Conservation (phyloP, 2,329 filamentous ascomycete species). For the Aureobasidium mangrovei region DNA sequence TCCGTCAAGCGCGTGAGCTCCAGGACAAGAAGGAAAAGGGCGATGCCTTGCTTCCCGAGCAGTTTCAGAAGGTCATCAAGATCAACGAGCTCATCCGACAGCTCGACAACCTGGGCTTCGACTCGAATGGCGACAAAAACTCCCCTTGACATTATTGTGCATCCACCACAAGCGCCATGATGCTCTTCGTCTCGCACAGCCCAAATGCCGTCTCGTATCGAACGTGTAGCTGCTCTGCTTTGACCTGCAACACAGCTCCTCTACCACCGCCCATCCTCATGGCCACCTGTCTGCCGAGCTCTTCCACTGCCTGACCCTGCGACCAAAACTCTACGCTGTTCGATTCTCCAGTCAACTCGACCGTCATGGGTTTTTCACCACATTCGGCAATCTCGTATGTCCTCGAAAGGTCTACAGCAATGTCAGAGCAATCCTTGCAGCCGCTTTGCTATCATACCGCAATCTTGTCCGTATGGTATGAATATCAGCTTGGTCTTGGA, state of each 20-base stretch:
- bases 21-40: constrained; percentile 86
- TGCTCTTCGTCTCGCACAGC: constrained; percentile 33
- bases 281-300: constrained; percentile 21
- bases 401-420: not conserved
- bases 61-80: constrained; percentile 95
- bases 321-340: constrained; percentile 26
- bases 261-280: constrained; percentile 4
- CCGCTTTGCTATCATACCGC: constrained; percentile 15
- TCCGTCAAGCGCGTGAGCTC: constrained; percentile 85
- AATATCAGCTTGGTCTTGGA: constrained; percentile 24
- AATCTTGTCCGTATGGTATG: constrained; percentile 26
- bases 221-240: constrained; percentile 33
- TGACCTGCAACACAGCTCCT: constrained; percentile 22
- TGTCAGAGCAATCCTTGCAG: not conserved
- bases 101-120: constrained; percentile 75
- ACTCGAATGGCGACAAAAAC: constrained; percentile 63
- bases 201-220: constrained; percentile 37
- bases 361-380: constrained; percentile 16
- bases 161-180: constrained; percentile 16
- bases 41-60: constrained; percentile 76
- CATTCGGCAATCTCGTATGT: constrained; percentile 13
- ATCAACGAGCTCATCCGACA: constrained; percentile 90
- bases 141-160: not conserved
- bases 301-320: constrained; percentile 23
- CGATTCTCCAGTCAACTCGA: constrained; percentile 23